A percentile compares a stretch with the other conserved stretches of the same genome.
Conservation (phyloP, 2,329 filamentous ascomycete species). For the Apiospora phragmitis region DNA sequence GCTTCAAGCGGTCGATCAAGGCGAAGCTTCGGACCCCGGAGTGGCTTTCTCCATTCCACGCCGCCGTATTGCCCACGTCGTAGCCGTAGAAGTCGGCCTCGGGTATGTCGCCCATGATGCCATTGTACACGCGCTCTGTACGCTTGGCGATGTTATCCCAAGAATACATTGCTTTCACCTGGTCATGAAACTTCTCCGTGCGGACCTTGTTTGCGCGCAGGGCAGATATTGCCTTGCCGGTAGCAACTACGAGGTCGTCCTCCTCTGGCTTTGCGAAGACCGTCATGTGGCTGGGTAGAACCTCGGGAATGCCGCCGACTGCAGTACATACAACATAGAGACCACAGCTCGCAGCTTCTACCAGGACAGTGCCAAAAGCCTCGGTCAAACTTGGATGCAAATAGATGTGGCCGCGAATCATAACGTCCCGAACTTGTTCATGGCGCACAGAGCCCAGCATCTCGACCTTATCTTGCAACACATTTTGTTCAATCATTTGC, state of each 20-base stretch:
- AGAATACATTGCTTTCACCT: slow-evolving; percentile 98
- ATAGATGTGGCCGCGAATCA: slow-evolving; percentile 96
- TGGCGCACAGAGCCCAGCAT: slow-evolving; percentile 91
- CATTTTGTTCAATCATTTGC: slow-evolving; percentile 95
- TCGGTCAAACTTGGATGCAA: slow-evolving; percentile 94
- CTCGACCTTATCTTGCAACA: slow-evolving; percentile 89
- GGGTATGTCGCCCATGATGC: slow-evolving; percentile 82
- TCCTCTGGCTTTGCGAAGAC: slow-evolving; percentile 96
- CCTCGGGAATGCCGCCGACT: slow-evolving; percentile 95
- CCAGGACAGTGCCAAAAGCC: slow-evolving; percentile 96
- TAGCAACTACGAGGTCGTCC: slow-evolving; percentile 88
- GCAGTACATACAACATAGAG: slow-evolving; percentile 96
- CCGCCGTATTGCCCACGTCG: slow-evolving; percentile 60
- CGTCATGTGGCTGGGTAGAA: slow-evolving; percentile 94
- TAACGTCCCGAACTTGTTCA: slow-evolving; percentile 95
- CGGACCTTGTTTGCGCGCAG: slow-evolving; percentile 84
- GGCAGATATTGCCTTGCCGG: slow-evolving; percentile 83
- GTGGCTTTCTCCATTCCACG: slow-evolving; percentile 69
- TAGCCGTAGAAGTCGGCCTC: slow-evolving; percentile 89
- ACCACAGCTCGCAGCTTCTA: slow-evolving; percentile 94
- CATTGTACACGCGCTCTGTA: slow-evolving; percentile 93
- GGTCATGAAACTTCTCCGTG: slow-evolving; percentile 92
- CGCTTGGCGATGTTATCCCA: slow-evolving; percentile 95
- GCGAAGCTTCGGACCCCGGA: slow-evolving; percentile 80
- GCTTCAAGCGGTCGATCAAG: slow-evolving; percentile 89